These are phyloP conservation scores for Rhinocladiella mackenziei DNA, from an alignment of 2,329 filamentous ascomycete species.

Conservation along the genomic window DNA sequence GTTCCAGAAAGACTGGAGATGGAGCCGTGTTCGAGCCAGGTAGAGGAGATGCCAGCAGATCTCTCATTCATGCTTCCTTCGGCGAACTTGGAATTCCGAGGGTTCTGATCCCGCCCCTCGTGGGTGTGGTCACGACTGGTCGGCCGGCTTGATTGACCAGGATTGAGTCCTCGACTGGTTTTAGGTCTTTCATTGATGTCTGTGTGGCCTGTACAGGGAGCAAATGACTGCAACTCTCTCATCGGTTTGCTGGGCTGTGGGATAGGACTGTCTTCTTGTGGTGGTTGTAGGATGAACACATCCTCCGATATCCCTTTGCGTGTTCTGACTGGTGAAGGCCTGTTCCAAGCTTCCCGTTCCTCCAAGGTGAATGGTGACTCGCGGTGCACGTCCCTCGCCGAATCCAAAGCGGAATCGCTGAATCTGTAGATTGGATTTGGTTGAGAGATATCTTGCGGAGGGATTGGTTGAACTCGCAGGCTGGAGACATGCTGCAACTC, in stretches of 20 bases:
- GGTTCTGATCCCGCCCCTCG: neutral
- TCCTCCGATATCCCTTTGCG: conserved; percentile 4
- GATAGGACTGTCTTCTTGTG: conserved; percentile 5
- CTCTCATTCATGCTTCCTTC: conserved; percentile 88
- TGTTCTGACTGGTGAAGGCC: conserved; percentile 12
- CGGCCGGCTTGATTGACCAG: too few species aligned
- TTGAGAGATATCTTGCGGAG: conserved; percentile 4
- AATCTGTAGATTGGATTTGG: conserved; percentile 5
- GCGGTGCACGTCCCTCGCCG: conserved; percentile 1
- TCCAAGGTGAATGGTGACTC: conserved; percentile 21
- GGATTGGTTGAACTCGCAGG: conserved; percentile 10
- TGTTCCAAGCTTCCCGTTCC: conserved; percentile 25
- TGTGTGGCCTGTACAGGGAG: conserved; percentile 1
- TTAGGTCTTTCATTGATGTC: conserved; percentile 20
- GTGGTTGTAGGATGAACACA: conserved; percentile 8
- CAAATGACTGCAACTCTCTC: conserved; percentile 11
- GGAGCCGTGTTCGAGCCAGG: conserved; percentile 23
- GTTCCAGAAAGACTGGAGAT: conserved; percentile 11
- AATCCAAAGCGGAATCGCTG: conserved; percentile 1
- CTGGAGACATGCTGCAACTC: conserved; percentile 17
- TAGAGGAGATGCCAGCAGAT: conserved; percentile 27
- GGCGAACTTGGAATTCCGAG: conserved; percentile 54
- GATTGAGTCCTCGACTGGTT: conserved; percentile 16
- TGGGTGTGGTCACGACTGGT: too few species aligned
- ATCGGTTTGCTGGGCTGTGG: conserved; percentile 16